Conservation (phyloP, 2,329 filamentous ascomycete species). For the Dissoconium aciculare region DNA sequence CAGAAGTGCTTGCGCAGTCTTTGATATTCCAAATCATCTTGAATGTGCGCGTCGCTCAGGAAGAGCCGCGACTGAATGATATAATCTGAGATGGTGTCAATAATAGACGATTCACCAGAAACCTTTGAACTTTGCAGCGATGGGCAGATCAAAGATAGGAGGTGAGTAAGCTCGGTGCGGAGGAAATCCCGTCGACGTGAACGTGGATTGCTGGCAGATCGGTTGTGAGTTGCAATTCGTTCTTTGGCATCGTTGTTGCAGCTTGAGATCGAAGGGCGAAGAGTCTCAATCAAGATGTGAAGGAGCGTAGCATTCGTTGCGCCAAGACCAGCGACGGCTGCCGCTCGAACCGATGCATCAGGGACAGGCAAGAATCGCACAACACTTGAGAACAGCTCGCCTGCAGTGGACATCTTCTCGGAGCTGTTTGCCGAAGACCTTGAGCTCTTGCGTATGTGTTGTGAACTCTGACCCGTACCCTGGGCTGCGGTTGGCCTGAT, state of each 20-base stretch:
- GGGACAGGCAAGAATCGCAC: conserved; percentile 73
- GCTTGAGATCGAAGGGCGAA: conserved; percentile 70
- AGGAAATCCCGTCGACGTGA: conserved; percentile 75
- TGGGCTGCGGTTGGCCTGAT: conserved; percentile 42
- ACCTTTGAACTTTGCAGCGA: conserved; percentile 68
- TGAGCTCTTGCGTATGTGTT: conserved; percentile 72
- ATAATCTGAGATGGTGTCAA: conserved; percentile 77
- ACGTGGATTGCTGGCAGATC: conserved; percentile 67
- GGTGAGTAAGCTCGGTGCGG: conserved; percentile 86
- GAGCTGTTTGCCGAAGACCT: conserved; percentile 48
- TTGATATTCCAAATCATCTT: conserved; percentile 89
- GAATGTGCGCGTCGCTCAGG: conserved; percentile 84
- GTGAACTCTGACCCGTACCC: conserved; percentile 37
- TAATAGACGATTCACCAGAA: conserved; percentile 65
- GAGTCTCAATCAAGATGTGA: conserved; percentile 71
- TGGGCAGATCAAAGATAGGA: conserved; percentile 85
- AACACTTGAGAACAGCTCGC: conserved; percentile 78
- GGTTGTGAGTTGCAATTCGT: conserved; percentile 60
- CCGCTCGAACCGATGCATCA: conserved; percentile 68
- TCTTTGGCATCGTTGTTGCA: conserved; percentile 82
- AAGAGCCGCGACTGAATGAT: conserved; percentile 88
- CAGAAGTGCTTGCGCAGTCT: conserved; percentile 87
- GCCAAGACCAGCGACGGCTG: conserved; percentile 79
- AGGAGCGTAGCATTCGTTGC: conserved; percentile 94
- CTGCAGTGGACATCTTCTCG: conserved; percentile 73